Evolutionary conservation across 352 stramenopile species (phyloP), one percentile per base, ranked within the genome.

Genomic region (Phytophthora aleatoria): DNA sequence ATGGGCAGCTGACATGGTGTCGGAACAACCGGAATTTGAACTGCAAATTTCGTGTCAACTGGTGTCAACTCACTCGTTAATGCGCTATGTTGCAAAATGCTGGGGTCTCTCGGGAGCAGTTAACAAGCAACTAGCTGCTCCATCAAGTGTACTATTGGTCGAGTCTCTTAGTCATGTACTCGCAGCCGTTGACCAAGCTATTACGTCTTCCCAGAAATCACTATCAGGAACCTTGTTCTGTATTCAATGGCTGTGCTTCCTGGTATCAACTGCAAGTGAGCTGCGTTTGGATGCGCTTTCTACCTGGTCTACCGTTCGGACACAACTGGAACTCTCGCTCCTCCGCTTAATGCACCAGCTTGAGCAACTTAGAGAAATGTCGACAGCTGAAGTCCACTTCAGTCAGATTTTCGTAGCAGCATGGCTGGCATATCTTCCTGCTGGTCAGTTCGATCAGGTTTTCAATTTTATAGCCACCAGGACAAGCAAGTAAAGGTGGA

Each of bases 281-380:
- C 20, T 68, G 35, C 56, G 60, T 3, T 43, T 75, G 45, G 56
- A 64, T 35, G 27, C 28, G 5, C n/a, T 61, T 3, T 43, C 44
- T 33, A 50, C 44, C 15, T 73, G 43, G 42, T 3, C 49, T 0
- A 50, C 42, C 2, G 49, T 69, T 53, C 35, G 39, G n/a, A 72
- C 55, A 12, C 68, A 76, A 33, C 41, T 77, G 13, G 67, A 79
- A 43, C 61, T 85, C 12, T 59, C 47, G 8, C 30, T 85, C 30
- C 42, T 85, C 9, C 74, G 68, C 13, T 30, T 77, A n/a, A 30
- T 85, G 27, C 63, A 81, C 30, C 33, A 67, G 7, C 30, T 85
- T 16, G 55, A 49, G 28, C 52, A 64, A 39, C 26, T 67, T 1
- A 57, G 54, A 15, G 35, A n/a, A 36, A 41, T 58, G 2, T 47